These are phyloP conservation scores for Neurospora pannonica DNA, from an alignment of 495 filamentous ascomycete genomes.

Conservation along the genomic window DNA sequence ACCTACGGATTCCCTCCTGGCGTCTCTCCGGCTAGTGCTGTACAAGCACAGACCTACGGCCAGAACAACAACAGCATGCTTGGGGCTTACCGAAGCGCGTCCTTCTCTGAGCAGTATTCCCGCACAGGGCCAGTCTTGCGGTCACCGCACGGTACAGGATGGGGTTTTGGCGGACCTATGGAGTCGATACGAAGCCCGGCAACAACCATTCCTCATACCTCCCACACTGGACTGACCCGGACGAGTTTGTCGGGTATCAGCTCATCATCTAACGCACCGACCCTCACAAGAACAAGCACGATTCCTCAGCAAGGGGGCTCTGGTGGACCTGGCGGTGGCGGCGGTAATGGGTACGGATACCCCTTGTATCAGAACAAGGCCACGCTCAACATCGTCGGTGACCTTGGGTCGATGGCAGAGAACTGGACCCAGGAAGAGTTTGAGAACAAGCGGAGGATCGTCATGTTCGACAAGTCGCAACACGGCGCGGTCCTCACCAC, in stretches of 20 bases:
- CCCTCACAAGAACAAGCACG: constrained; percentile 77
- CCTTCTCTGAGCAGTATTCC: constrained; percentile 36
- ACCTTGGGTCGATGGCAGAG: constrained; percentile 68
- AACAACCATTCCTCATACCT: constrained; percentile 13
- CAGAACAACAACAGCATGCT: constrained; percentile 39
- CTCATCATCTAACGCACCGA: constrained; percentile 40
- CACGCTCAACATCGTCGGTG: constrained; percentile 71
- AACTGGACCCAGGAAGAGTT: constrained; percentile 75
- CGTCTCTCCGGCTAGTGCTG: constrained; percentile 28
- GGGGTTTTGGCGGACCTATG: constrained; percentile 35
- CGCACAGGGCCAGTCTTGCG: constrained; percentile 36
- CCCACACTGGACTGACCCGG: constrained; percentile 26
- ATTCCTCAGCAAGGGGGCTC: constrained; percentile 48
- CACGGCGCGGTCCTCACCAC: constrained; percentile 62
- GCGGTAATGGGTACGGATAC: constrained; percentile 63
- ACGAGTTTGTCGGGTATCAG: constrained; percentile 27
- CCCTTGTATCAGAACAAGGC: constrained; percentile 81
- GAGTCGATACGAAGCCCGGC: constrained; percentile 32
- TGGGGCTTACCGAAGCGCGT: constrained; percentile 31
- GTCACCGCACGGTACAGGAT: constrained; percentile 36
- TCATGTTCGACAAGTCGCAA: constrained; percentile 76
- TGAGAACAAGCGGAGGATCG: constrained; percentile 65
- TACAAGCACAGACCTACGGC: constrained; percentile 19
- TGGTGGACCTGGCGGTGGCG: constrained; percentile 29
- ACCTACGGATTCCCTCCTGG: constrained; percentile 36